Conservation (phyloP, 1,284 basidiomycete species). For the Pseudozyma pruni region DNA sequence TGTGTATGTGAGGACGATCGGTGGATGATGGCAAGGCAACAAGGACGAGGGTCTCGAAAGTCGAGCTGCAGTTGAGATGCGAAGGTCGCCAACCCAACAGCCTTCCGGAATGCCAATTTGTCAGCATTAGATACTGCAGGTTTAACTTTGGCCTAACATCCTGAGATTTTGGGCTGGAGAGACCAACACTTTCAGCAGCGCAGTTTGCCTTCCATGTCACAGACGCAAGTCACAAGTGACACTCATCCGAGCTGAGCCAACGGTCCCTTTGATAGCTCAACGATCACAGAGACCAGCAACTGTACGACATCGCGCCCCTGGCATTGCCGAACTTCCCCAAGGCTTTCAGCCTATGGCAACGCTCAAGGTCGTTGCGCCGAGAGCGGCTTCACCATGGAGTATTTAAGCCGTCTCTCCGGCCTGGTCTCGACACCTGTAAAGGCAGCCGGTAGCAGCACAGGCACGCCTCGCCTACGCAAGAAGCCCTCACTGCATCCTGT, state of each 20-base stretch:
- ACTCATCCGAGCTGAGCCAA: too few species aligned
- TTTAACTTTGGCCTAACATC: too few species aligned
- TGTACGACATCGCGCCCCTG: too few species aligned
- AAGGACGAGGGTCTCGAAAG: conserved; percentile 1
- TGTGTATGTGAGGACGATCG: conserved; percentile 1
- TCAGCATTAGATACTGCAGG: conserved; percentile 15
- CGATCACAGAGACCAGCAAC: too few species aligned
- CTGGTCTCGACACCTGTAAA: conserved; percentile 43
- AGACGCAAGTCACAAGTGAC: too few species aligned
- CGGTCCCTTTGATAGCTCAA: too few species aligned
- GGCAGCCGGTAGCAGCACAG: conserved; percentile 24
- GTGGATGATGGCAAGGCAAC: conserved; percentile 7
- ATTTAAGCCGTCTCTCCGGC: conserved; percentile 45
- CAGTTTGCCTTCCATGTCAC: too few species aligned
- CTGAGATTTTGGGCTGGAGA: not conserved
- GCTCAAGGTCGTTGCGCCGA: conserved; percentile 1
- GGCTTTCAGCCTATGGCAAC: conserved; percentile 7
- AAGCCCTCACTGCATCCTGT: conserved; percentile 42
- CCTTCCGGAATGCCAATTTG: conserved; percentile 15
- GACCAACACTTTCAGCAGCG: conserved; percentile 17
- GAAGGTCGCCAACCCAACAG: conserved; percentile 3
- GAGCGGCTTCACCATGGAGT: conserved; percentile 38
- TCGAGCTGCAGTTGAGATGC: not conserved
- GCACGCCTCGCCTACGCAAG: conserved; percentile 33
- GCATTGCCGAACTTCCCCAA: too few species aligned